Conservation (phyloP, 2,329 filamentous ascomycete species). For the Verticillium isaacii region DNA sequence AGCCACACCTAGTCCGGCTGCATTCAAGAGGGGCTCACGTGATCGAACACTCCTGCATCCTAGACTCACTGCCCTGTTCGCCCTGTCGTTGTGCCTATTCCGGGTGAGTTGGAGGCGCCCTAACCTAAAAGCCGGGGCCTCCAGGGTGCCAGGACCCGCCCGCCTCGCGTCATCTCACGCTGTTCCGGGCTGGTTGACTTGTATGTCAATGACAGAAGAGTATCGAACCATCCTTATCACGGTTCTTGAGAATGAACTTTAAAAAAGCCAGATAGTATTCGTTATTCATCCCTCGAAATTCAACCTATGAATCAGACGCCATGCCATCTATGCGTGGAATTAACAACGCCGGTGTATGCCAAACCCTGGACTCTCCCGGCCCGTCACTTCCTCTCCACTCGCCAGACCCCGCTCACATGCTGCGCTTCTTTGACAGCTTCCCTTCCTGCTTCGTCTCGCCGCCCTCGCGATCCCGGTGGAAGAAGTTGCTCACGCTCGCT, state of each 20-base stretch:
- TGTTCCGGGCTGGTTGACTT: too few species aligned
- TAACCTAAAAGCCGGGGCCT: not conserved
- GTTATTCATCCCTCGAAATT: not conserved
- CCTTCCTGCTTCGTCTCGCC: constrained; percentile 28
- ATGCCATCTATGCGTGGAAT: not conserved
- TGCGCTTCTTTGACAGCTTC: constrained; percentile 43
- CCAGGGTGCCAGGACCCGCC: too few species aligned
- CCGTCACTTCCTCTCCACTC: too few species aligned
- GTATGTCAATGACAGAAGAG: too few species aligned
- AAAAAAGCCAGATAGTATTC: not conserved
- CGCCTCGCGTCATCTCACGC: too few species aligned
- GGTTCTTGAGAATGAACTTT: too few species aligned
- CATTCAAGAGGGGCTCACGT: not conserved
- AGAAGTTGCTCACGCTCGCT: constrained; percentile 42
- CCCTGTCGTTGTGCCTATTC: not conserved
- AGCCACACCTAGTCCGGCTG: not conserved
- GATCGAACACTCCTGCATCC: not conserved
- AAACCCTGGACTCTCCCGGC: not conserved
- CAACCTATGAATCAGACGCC: not conserved
- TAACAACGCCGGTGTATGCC: not conserved
- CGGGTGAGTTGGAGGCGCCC: not conserved
- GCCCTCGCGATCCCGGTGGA: constrained; percentile 25
- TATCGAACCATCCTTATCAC: too few species aligned
- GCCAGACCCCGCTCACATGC: constrained; percentile 17
- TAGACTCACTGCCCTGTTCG: not conserved